Conservation (phyloP, 192 early-diverging fungal species). For the Umbelopsis sp. region DNA sequence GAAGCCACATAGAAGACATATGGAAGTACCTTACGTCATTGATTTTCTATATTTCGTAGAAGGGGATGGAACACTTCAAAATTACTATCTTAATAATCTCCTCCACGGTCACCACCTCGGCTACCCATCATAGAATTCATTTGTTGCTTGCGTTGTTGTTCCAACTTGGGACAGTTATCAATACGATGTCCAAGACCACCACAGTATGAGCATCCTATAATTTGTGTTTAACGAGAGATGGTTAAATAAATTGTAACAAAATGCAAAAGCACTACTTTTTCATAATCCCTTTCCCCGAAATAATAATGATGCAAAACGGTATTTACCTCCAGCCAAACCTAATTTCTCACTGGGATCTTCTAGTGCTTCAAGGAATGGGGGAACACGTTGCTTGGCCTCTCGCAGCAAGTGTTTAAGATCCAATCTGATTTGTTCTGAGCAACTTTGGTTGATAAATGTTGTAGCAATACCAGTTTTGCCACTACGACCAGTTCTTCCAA, state of each 20-base stretch:
- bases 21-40: neutral
- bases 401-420: constrained; percentile 91
- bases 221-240: too few relatives aligned
- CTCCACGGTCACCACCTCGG: constrained; percentile 29
- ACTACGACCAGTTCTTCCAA: constrained; percentile 95
- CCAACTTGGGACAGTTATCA: constrained; percentile 81
- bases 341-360: constrained; percentile 91
- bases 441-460: constrained; percentile 93
- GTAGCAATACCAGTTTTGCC: constrained; percentile 97
- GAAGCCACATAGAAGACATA: neutral
- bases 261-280: too few relatives aligned
- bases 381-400: constrained; percentile 93
- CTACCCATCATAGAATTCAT: constrained; percentile 42
- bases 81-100: neutral
- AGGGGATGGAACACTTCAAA: neutral
- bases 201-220: constrained; percentile 90
- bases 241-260: too few relatives aligned
- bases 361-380: constrained; percentile 80
- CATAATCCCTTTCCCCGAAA: neutral
- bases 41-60: neutral
- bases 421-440: constrained; percentile 90
- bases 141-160: constrained; percentile 63
- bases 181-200: constrained; percentile 95
- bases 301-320: constrained; percentile 13
- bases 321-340: constrained; percentile 62